A percentile compares a stretch with the other conserved stretches of the same genome.
These are phyloP conservation scores for Phytophthora litchii DNA, from an alignment of 352 stramenopile genomes.

Conservation along the genomic window DNA sequence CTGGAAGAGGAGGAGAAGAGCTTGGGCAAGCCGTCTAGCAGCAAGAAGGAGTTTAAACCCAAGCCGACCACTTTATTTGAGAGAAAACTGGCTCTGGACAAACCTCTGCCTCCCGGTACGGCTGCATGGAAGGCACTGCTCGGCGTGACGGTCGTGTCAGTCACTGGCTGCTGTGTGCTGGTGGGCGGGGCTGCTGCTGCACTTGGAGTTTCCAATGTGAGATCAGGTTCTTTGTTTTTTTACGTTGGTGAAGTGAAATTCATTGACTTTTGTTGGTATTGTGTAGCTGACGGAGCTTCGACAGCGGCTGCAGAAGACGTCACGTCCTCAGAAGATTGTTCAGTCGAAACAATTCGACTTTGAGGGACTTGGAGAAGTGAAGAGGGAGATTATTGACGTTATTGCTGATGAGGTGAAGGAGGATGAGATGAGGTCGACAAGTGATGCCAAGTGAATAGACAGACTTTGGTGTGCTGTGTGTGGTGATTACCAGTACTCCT, in stretches of 20 bases:
- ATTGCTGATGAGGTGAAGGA: conserved; percentile 24
- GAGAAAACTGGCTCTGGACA: conserved; percentile 46
- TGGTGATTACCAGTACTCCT: too few species aligned
- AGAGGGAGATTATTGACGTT: conserved; percentile 20
- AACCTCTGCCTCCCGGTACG: conserved; percentile 34
- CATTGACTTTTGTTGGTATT: conserved; percentile 19
- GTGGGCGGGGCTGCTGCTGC: conserved; percentile 36
- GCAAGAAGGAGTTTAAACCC: conserved; percentile 33
- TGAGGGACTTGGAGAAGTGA: conserved; percentile 30
- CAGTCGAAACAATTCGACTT: conserved; percentile 26
- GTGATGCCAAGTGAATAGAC: conserved; percentile 12
- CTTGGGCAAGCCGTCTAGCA: conserved; percentile 5
- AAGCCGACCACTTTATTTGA: conserved; percentile 45
- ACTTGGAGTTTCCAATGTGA: conserved; percentile 51
- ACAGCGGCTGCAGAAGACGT: conserved; percentile 43
- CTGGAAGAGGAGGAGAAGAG: conserved; percentile 45
- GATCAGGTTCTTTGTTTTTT: conserved; percentile 10
- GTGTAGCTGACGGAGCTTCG: conserved; percentile 44
- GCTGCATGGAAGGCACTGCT: conserved; percentile 53
- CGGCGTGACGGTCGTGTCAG: conserved; percentile 51
- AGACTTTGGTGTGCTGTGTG: conserved; percentile 1
- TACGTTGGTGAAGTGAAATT: conserved; percentile 2
- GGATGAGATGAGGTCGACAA: conserved; percentile 6
- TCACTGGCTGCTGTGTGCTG: conserved; percentile 48
- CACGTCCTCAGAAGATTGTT: conserved; percentile 22